These are phyloP conservation scores for Paramarasmius palmivorus DNA, from an alignment of 1,284 basidiomycete species.

Conservation along the genomic window DNA sequence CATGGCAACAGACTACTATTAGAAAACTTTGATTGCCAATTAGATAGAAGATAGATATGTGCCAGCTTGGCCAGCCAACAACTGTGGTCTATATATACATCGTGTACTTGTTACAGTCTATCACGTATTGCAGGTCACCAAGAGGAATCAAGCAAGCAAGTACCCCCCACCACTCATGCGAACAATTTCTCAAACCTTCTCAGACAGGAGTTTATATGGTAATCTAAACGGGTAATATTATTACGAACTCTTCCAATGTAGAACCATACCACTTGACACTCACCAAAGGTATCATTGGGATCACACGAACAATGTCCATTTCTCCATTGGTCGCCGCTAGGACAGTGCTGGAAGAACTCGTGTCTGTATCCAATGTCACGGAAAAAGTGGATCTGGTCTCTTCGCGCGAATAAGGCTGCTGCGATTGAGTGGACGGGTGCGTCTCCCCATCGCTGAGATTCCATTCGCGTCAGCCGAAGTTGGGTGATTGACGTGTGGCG, in stretches of 20 bases:
- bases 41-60: too few relatives aligned
- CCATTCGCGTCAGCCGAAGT: constrained; percentile 4
- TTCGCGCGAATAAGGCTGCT: constrained; percentile 68
- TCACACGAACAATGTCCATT: constrained; percentile 45
- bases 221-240: constrained; percentile 8
- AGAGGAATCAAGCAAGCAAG: background rate
- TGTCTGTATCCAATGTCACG: constrained; percentile 57
- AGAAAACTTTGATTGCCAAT: too few relatives aligned
- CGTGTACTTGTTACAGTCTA: too few relatives aligned
- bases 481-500: background rate
- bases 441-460: constrained; percentile 69
- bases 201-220: constrained; percentile 18
- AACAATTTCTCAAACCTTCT: constrained; percentile 19
- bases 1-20: too few relatives aligned
- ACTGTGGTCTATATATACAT: too few relatives aligned
- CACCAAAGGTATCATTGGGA: constrained; percentile 43
- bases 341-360: constrained; percentile 52
- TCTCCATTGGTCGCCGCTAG: constrained; percentile 40
- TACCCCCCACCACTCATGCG: constrained; percentile 1
- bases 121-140: too few relatives aligned
- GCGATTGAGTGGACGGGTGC: constrained; percentile 87
- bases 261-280: constrained; percentile 14
- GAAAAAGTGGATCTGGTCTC: constrained; percentile 79
- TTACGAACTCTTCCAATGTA: background rate
- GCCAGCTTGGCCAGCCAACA: too few relatives aligned